Evolutionary conservation across 176 grass and related monocot genomes (phyloP).

Genomic region (Eleusine indica): DNA sequence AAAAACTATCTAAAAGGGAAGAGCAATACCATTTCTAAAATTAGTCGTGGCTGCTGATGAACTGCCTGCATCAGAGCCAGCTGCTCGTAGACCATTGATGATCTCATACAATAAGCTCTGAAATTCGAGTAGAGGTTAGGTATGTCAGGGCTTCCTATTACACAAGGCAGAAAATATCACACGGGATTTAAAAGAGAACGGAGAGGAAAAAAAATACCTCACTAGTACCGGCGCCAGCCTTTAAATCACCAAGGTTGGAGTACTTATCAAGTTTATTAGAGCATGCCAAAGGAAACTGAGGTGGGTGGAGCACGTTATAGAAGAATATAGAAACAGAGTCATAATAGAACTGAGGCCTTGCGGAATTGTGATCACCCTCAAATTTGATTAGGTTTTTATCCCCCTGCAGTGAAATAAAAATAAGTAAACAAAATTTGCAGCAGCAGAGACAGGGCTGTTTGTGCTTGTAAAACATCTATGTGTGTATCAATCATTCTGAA

Average conservation of each 20-base stretch:
- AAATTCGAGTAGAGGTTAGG: conserved; percentile 30
- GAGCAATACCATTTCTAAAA: conserved; percentile 61
- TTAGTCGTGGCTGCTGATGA: conserved; percentile 75
- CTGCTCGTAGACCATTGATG: conserved; percentile 75
- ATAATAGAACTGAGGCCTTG: conserved; percentile 96
- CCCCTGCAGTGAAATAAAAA: conserved; percentile 58
- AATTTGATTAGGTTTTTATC: conserved; percentile 99
- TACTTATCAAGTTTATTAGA: conserved; percentile 88
- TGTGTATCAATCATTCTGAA: conserved; percentile 22
- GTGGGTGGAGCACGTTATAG: conserved; percentile 87
- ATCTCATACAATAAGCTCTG: conserved; percentile 97
- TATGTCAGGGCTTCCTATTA: conserved; percentile 18
- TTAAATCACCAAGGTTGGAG: conserved; percentile 70
- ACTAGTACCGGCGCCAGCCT: conserved; percentile 63
- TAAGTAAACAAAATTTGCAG: conserved; percentile 27
- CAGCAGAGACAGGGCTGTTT: not conserved
- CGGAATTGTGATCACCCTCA: conserved; percentile 95
- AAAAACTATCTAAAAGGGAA: not conserved
- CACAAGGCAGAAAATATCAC: conserved; percentile 8
- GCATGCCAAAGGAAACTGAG: conserved; percentile 69
- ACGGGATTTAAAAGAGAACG: conserved; percentile 13
- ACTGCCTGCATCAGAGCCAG: conserved; percentile 72
- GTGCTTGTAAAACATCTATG: not conserved
- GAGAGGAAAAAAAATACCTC: conserved; percentile 63
- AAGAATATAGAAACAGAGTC: conserved; percentile 99